Evolutionary conservation across 495 filamentous ascomycete species (phyloP).

Genomic region (Penicillium diatomitis): DNA sequence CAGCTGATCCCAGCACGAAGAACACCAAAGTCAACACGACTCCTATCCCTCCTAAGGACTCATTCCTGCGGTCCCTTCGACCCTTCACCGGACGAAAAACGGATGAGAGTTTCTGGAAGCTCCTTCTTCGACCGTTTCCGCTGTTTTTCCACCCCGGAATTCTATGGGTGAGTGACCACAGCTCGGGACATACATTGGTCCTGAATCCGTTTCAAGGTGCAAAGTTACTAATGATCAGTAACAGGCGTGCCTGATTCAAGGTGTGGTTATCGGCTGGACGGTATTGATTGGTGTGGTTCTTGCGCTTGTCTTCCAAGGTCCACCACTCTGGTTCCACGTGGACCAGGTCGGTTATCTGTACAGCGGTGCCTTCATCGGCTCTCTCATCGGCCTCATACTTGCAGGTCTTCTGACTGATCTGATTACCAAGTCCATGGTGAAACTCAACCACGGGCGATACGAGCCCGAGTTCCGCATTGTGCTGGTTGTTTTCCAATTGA

Average conservation of each 20-base stretch:
- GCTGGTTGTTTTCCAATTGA: constrained; percentile 69
- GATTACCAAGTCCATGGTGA: constrained; percentile 59
- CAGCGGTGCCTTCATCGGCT: constrained; percentile 76
- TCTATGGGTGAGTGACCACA: constrained; percentile 50
- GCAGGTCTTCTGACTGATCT: constrained; percentile 69
- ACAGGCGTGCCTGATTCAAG: constrained; percentile 76
- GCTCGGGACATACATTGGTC: background rate
- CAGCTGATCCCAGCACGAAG: constrained; percentile 1
- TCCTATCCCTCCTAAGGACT: constrained; percentile 31
- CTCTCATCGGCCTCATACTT: constrained; percentile 65
- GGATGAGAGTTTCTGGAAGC: constrained; percentile 49
- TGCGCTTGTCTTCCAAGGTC: constrained; percentile 69
- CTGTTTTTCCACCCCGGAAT: constrained; percentile 75
- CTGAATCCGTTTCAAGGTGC: background rate
- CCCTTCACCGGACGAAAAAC: constrained; percentile 79
- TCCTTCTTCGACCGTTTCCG: constrained; percentile 54
- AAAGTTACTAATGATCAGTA: constrained; percentile 2
- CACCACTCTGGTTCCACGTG: constrained; percentile 74
- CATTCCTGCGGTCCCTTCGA: constrained; percentile 46
- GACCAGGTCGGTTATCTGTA: constrained; percentile 83
- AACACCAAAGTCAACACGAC: constrained; percentile 7
- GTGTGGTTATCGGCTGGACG: constrained; percentile 86
- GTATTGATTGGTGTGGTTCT: constrained; percentile 87
- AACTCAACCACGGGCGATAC: constrained; percentile 68
- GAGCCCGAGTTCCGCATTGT: constrained; percentile 87